A percentile compares a stretch with the other conserved stretches of the same genome.
phyloP scores from a whole-genome alignment of 495 filamentous ascomycete species.

The Xylaria nigripes region DNA sequence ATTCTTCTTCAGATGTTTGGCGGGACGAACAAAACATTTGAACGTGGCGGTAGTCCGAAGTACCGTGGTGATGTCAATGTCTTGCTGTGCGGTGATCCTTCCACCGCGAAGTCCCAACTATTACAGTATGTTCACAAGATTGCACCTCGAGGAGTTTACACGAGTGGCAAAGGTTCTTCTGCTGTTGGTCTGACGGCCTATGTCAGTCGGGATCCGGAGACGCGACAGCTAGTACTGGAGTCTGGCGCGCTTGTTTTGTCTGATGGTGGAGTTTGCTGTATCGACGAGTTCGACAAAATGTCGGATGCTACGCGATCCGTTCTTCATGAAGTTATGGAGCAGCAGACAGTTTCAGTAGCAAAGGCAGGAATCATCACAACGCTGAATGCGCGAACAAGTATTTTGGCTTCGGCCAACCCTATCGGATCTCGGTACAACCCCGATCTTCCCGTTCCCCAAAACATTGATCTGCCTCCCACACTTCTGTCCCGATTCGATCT shows the following conservation, averaged over 20 bases:
- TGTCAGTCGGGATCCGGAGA: conserved; percentile 90
- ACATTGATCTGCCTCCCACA: conserved; percentile 95
- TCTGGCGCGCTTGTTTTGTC: conserved; percentile 92
- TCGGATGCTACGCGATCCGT: conserved; percentile 91
- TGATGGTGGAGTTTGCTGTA: conserved; percentile 95
- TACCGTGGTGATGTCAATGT: conserved; percentile 98
- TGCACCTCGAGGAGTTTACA: conserved; percentile 93
- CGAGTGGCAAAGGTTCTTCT: conserved; percentile 92
- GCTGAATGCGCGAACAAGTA: conserved; percentile 86
- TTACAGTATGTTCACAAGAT: conserved; percentile 95
- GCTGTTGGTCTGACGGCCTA: conserved; percentile 98
- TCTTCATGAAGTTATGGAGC: conserved; percentile 98
- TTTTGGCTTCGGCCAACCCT: conserved; percentile 93
- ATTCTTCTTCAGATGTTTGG: conserved; percentile 94
- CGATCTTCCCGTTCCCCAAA: conserved; percentile 89
- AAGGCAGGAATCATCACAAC: conserved; percentile 99
- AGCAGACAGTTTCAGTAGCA: conserved; percentile 96
- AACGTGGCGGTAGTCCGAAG: conserved; percentile 89
- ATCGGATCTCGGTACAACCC: conserved; percentile 97
- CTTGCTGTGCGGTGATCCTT: conserved; percentile 92
- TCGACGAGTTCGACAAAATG: conserved; percentile 99
- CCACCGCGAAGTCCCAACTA: conserved; percentile 90
- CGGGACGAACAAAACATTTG: conserved; percentile 96
- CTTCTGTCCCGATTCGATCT: conserved; percentile 92
- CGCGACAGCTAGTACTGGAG: conserved; percentile 89